These are phyloP conservation scores for Prototheca wickerhamii DNA, from an alignment of 163 green algal species.

Conservation along the genomic window DNA sequence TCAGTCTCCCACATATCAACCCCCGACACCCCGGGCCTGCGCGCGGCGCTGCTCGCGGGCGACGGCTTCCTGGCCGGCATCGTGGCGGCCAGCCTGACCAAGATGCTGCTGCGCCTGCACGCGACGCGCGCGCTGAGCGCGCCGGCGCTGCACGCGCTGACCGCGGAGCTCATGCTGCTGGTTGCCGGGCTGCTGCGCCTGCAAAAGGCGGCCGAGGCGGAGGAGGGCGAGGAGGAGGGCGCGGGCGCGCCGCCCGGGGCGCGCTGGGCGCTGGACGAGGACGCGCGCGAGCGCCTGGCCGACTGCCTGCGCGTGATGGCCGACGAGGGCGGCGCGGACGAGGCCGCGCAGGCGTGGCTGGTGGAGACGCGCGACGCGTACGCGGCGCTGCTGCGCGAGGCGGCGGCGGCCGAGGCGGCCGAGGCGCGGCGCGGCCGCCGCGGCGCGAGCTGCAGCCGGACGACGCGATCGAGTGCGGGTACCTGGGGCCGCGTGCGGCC, in stretches of 20 bases:
- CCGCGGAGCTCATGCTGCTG: slow-evolving; percentile 70
- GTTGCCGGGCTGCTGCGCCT: slow-evolving; percentile 79
- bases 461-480: slow-evolving; percentile 95
- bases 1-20: slow-evolving; percentile 16
- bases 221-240: slow-evolving; percentile 17
- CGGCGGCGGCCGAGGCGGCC: slow-evolving; percentile 59
- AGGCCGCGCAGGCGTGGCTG: slow-evolving; percentile 65
- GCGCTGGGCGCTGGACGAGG: slow-evolving; percentile 63
- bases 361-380: slow-evolving; percentile 68
- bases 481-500: slow-evolving; percentile 73
- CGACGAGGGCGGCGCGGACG: slow-evolving; percentile 1
- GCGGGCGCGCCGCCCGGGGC: neutral
- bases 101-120: slow-evolving; percentile 83
- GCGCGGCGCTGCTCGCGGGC: slow-evolving; percentile 61
- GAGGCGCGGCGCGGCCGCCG: slow-evolving; percentile 48
- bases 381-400: slow-evolving; percentile 70
- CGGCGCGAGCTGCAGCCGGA: slow-evolving; percentile 70
- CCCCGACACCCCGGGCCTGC: slow-evolving; percentile 54
- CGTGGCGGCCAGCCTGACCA: slow-evolving; percentile 74
- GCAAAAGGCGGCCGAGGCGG: slow-evolving; percentile 38
- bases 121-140: slow-evolving; percentile 28
- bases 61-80: slow-evolving; percentile 94
- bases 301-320: slow-evolving; percentile 63
- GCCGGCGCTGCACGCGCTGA: slow-evolving; percentile 35
- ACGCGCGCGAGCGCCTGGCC: slow-evolving; percentile 76